Conservation (phyloP, 805 yeast genomes). For the Myxozyma neotropica region DNA sequence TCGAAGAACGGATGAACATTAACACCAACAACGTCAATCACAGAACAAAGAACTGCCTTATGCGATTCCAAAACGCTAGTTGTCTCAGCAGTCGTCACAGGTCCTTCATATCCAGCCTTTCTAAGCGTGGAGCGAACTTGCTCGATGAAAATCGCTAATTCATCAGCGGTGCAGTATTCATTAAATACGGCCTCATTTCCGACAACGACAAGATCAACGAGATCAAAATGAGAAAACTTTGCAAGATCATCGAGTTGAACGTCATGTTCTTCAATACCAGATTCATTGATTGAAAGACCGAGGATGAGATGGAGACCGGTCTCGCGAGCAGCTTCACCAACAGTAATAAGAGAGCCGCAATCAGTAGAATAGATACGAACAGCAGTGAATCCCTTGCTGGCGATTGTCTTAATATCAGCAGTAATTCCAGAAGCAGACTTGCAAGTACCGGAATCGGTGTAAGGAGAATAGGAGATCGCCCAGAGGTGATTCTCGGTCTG, state of each 20-base stretch:
- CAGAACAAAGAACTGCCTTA: slow-evolving; percentile 61
- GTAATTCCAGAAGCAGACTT: slow-evolving; percentile 58
- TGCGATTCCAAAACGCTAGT: slow-evolving; percentile 65
- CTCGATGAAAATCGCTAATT: slow-evolving; percentile 64
- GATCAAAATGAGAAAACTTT: slow-evolving; percentile 59
- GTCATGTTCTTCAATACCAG: slow-evolving; percentile 60
- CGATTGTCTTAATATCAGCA: slow-evolving; percentile 61
- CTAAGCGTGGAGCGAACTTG: slow-evolving; percentile 60
- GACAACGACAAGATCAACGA: slow-evolving; percentile 73
- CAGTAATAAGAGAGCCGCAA: slow-evolving; percentile 67
- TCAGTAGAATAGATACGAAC: slow-evolving; percentile 87
- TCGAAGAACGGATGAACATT: slow-evolving; percentile 87
- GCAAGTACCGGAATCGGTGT: slow-evolving; percentile 60
- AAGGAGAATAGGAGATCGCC: slow-evolving; percentile 56
- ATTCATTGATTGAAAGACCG: slow-evolving; percentile 75
- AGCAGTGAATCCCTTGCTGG: slow-evolving; percentile 60
- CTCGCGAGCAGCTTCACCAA: slow-evolving; percentile 40
- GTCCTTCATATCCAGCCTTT: slow-evolving; percentile 73
- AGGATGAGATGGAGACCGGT: slow-evolving; percentile 67
- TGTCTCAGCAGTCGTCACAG: slow-evolving; percentile 84
- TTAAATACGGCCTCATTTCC: slow-evolving; percentile 86
- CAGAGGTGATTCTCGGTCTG: slow-evolving; percentile 36
- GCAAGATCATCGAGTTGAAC: slow-evolving; percentile 57
- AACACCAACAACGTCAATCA: slow-evolving; percentile 80
- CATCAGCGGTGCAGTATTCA: slow-evolving; percentile 61